Evolutionary conservation across 352 stramenopile genomes (phyloP), one percentile per base, ranked within the genome.

Genomic region (Pythium sukuiense): DNA sequence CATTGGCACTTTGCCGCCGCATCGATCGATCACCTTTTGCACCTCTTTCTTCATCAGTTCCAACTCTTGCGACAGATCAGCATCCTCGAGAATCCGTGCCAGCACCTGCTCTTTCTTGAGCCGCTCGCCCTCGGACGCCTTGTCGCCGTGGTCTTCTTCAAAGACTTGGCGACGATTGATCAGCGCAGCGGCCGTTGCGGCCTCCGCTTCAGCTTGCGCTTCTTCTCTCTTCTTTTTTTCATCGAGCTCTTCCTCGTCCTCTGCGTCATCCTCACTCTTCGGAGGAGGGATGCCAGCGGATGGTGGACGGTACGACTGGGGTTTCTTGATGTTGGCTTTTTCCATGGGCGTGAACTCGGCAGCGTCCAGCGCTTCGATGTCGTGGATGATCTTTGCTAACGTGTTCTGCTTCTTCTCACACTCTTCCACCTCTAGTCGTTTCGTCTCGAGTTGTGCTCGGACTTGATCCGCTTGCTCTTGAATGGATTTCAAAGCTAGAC

Each of bases 31-130:
- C 27, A 93, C 83, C 61, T 93, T 92, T 61, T 65, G 66, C 13
- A 93, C 74, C 59, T 92, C 85, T 32, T 90, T 86, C 57, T 89
- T 88, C 39, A 95, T 61, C 6, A 85, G 57, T 29, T 66, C 77
- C 58, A 92, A 85, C 58, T 87, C 83, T 4, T 76, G 59, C 1
- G 72, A 74, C 12, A 86, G 67, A 29, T 81, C 64, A 3, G 70
- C 37, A 64, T 91, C 56, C 24, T 68, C 67, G 33, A 91, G 33
- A 43, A 91, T 83, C 30, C 55, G 57, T 39, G 62, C 66, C 5
- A 92, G 59, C 20, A 87, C 79, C 6, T 79, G 62, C 61, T 90
- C 77, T 57, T 87, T 90, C 27, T 71, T 56, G 26, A 71, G 60
- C 13, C 79, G 79, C 33, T 68, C 56, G 26, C 29, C 26, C 18